Evolutionary conservation across 1,139 yeast genomes (phyloP).

Genomic region (Candida labiduridarum): DNA sequence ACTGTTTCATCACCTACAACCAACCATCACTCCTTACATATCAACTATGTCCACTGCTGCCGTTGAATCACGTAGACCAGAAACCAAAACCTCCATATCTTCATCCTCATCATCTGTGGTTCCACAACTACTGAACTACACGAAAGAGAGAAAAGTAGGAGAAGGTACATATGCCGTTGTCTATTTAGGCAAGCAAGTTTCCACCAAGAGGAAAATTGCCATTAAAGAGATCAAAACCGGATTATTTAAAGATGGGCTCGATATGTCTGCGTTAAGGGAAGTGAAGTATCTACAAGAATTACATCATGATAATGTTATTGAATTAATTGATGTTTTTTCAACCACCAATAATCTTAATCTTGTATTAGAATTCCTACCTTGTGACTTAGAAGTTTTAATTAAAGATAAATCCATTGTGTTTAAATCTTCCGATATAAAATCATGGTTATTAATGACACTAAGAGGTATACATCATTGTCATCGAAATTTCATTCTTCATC

Average conservation of each 20-base stretch:
- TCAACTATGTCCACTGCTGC: constrained; percentile 5
- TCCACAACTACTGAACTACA: constrained; percentile 25
- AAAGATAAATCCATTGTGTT: constrained; percentile 79
- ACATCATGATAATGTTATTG: constrained; percentile 81
- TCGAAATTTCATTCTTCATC: constrained; percentile 82
- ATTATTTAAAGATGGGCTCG: constrained; percentile 92
- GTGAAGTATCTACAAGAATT: constrained; percentile 91
- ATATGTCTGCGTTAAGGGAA: constrained; percentile 96
- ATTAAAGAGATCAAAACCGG: constrained; percentile 95
- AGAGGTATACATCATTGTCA: constrained; percentile 97
- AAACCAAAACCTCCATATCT: not conserved
- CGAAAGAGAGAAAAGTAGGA: constrained; percentile 83
- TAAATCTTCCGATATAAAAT: constrained; percentile 83
- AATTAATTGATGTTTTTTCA: constrained; percentile 82
- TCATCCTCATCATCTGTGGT: not conserved
- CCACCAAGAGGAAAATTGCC: constrained; percentile 70
- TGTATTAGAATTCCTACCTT: constrained; percentile 88
- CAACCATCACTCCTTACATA: not conserved
- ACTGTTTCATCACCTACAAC: not conserved
- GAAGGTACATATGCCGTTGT: constrained; percentile 99
- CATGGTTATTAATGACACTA: constrained; percentile 92
- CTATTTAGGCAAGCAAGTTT: constrained; percentile 70
- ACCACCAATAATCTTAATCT: constrained; percentile 73
- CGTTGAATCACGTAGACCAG: constrained; percentile 5
- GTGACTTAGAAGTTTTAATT: constrained; percentile 87